Evolutionary conservation across 1,139 yeast species (phyloP).

Genomic region (Arxiozyma bovina): DNA sequence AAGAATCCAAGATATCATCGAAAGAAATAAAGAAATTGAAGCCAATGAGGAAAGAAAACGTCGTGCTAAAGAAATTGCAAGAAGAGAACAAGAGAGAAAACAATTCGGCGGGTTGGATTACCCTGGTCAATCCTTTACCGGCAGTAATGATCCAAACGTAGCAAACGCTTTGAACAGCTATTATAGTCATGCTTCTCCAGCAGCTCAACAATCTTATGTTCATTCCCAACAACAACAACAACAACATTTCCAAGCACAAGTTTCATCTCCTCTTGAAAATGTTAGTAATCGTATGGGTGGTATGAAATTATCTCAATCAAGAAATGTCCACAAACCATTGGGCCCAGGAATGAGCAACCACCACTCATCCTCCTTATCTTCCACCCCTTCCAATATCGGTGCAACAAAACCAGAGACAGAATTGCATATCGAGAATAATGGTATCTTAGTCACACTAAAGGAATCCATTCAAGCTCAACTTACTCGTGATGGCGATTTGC

Average conservation of each 20-base stretch:
- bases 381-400: too few species aligned
- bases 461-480: slow-evolving; percentile 74
- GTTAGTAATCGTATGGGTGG: slow-evolving; percentile 9
- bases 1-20: slow-evolving; percentile 94
- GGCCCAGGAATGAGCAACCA: slow-evolving; percentile 7
- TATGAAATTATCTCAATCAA: slow-evolving; percentile 18
- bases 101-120: slow-evolving; percentile 24
- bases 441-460: slow-evolving; percentile 66
- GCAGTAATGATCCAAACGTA: slow-evolving; percentile 27
- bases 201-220: slow-evolving; percentile 26
- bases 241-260: background rate
- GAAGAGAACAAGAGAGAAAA: slow-evolving; percentile 69
- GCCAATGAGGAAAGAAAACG: slow-evolving; percentile 96
- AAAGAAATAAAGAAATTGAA: slow-evolving; percentile 91
- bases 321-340: slow-evolving; percentile 10
- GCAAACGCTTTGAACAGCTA: slow-evolving; percentile 31
- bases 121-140: slow-evolving; percentile 10
- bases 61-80: slow-evolving; percentile 89
- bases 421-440: slow-evolving; percentile 44
- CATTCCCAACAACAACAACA: background rate
- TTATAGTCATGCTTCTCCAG: slow-evolving; percentile 32
- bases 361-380: background rate
- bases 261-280: background rate
- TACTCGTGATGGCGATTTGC: slow-evolving; percentile 74
- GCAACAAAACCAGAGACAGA: slow-evolving; percentile 22